phyloP scores from a whole-genome alignment of 805 yeast genomes.

The Metschnikowia gruessii region DNA sequence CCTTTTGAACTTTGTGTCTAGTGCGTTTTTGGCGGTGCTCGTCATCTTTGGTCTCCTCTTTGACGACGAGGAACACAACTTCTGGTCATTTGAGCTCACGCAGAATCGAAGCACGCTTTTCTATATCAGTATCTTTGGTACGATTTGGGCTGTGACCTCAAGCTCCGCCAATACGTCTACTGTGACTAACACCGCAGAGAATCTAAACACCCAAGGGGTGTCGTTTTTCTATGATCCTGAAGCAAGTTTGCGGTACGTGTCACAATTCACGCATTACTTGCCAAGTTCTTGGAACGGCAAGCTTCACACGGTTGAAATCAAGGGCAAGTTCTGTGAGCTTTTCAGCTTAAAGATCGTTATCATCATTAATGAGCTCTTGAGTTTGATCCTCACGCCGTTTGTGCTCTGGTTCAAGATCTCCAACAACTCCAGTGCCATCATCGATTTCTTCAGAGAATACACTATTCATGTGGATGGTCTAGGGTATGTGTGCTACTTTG shows the following conservation, averaged over 20 bases:
- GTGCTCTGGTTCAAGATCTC: constrained; percentile 86
- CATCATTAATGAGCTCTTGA: constrained; percentile 72
- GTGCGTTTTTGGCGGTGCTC: constrained; percentile 85
- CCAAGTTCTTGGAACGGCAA: constrained; percentile 86
- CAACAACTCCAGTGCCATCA: constrained; percentile 63
- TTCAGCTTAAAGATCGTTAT: constrained; percentile 72
- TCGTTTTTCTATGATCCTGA: constrained; percentile 86
- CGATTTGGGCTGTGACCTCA: constrained; percentile 80
- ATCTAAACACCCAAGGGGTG: constrained; percentile 24
- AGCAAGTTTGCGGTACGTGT: constrained; percentile 71
- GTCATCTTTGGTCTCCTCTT: constrained; percentile 60
- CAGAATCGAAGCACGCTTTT: constrained; percentile 78
- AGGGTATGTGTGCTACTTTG: constrained; percentile 92
- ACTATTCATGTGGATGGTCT: constrained; percentile 90
- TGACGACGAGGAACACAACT: constrained; percentile 78
- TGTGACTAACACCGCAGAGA: constrained; percentile 23
- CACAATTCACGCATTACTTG: constrained; percentile 85
- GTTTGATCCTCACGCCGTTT: constrained; percentile 82
- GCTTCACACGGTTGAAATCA: constrained; percentile 81
- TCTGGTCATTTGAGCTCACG: constrained; percentile 84
- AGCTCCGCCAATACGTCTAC: constrained; percentile 45
- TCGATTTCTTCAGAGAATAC: constrained; percentile 88
- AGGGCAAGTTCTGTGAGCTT: constrained; percentile 73
- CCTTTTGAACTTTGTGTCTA: constrained; percentile 60
- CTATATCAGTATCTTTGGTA: constrained; percentile 85